Evolutionary conservation across 306 rosid genomes (phyloP), one percentile per base, ranked within the genome.

Genomic region (Canavalia gladiata): DNA sequence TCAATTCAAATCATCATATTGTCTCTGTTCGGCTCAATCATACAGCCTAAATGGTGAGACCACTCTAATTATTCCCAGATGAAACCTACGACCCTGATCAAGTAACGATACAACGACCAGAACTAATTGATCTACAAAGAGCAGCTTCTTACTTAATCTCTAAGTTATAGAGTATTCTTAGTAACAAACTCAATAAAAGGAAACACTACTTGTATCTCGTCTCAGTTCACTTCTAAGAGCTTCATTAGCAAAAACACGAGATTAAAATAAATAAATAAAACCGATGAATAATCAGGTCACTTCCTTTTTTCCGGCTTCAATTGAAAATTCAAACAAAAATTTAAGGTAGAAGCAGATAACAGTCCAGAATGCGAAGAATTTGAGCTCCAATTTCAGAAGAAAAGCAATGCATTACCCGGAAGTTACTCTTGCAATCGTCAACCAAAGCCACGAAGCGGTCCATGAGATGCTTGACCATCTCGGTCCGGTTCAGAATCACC

Each of bases 401-500:
- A 34, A 43, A 72, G 13, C 29, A 45, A 63, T 33, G 76, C 67
- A 78, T 84, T 88, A 96, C 99, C 97, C 92, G 92, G 55, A 85
- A 93, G 70, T 55, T 76, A 76, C 87, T 90, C 84, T 85, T 96
- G 88, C 96, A 85, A 74, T 96, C 97, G 8, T 93, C 98, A 60
- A 96, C 92, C 67, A 94, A 80, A 72, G 94, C 87, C 58, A 83
- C 87, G 81, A 96, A 87, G 62, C 91, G 91, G 59, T 96, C 94
- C 30, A 87, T 65, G 8, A 96, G 97, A 45, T 87, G 88, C 71
- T 83, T 86, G 41, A 96, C 91, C 87, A 87, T 91, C 63, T 94
- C 98, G 65, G 86, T 59, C 31, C 97, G 93, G 91, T 90, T 92
- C 75, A 96, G 63, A 83, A 96, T 84, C 87, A 96, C 65, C 4